A percentile compares a stretch with the other conserved stretches of the same genome.
Evolutionary conservation across 352 stramenopile species (phyloP).

Genomic region (Peronospora farinosa): DNA sequence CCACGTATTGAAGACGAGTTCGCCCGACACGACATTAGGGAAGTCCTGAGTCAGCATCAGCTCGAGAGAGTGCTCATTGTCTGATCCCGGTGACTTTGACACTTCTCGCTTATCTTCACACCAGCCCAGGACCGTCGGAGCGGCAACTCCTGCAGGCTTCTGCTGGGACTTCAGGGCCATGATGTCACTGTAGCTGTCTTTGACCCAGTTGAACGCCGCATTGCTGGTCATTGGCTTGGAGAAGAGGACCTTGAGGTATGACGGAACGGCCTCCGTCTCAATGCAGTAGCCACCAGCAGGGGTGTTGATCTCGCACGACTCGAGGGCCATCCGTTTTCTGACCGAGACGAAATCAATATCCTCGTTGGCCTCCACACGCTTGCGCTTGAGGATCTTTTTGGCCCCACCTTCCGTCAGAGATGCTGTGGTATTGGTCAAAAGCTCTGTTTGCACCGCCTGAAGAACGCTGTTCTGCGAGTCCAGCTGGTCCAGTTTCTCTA

Average conservation of each 20-base stretch:
- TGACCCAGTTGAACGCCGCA: conserved; percentile 42
- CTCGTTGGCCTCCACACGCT: conserved; percentile 21
- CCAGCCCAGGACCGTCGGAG: conserved; percentile 28
- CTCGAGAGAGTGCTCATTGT: conserved; percentile 20
- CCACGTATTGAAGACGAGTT: conserved; percentile 43
- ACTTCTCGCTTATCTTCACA: conserved; percentile 28
- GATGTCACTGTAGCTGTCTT: conserved; percentile 42
- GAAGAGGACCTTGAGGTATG: conserved; percentile 37
- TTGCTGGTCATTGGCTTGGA: conserved; percentile 30
- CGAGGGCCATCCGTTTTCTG: conserved; percentile 12
- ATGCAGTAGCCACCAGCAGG: conserved; percentile 30
- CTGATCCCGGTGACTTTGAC: conserved; percentile 2
- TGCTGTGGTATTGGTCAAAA: conserved; percentile 18
- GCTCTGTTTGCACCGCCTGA: conserved; percentile 34
- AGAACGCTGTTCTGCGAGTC: conserved; percentile 41
- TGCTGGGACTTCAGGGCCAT: conserved; percentile 33
- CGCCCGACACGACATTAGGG: conserved; percentile 23
- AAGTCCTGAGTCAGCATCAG: conserved; percentile 36
- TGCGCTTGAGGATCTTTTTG: conserved; percentile 33
- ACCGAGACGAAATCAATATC: conserved; percentile 3
- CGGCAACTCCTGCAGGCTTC: conserved; percentile 4
- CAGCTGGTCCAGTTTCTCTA: conserved; percentile 38
- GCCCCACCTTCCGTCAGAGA: conserved; percentile 3
- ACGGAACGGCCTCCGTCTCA: conserved; percentile 34
- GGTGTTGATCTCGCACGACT: conserved; percentile 11